Evolutionary conservation across 2,329 filamentous ascomycete genomes (phyloP).

Genomic region (Aplosporella prunicola): DNA sequence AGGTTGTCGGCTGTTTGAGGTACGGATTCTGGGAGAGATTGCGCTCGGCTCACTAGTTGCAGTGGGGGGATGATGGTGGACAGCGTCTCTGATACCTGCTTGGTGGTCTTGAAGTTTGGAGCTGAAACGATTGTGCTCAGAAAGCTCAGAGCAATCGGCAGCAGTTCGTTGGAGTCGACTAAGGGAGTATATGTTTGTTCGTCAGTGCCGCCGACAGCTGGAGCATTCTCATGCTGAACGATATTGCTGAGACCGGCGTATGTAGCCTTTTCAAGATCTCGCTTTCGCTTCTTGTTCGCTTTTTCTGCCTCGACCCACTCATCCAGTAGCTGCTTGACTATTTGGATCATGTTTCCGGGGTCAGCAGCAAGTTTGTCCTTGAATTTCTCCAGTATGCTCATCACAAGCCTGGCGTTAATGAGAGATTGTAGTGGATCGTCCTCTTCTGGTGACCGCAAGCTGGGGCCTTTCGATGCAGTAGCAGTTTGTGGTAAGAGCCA

Average conservation of each 20-base stretch:
- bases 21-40: constrained; percentile 31
- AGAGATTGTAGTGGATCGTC: constrained; percentile 42
- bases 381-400: constrained; percentile 54
- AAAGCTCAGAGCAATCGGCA: constrained; percentile 33
- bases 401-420: constrained; percentile 52
- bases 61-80: constrained; percentile 19
- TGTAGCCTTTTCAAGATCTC: constrained; percentile 16
- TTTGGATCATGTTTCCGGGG: constrained; percentile 54
- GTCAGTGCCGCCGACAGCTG: too few species aligned
- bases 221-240: constrained; percentile 14
- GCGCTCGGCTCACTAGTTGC: constrained; percentile 17
- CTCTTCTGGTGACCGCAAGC: constrained; percentile 20
- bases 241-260: constrained; percentile 21
- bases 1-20: constrained; percentile 2
- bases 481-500: constrained; percentile 41
- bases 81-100: constrained; percentile 18
- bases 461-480: constrained; percentile 5
- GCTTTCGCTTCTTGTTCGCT: constrained; percentile 31
- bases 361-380: constrained; percentile 55
- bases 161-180: constrained; percentile 26
- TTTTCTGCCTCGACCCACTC: constrained; percentile 33
- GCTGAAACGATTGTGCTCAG: constrained; percentile 28
- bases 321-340: constrained; percentile 52
- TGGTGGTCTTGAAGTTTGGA: constrained; percentile 24
- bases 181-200: constrained; percentile 11